Percentiles rank a stretch among this genome's conserved stretches.
These are phyloP conservation scores for Cornus controversa DNA, from an alignment of 148 eudicot genomes.

Conservation along the genomic window DNA sequence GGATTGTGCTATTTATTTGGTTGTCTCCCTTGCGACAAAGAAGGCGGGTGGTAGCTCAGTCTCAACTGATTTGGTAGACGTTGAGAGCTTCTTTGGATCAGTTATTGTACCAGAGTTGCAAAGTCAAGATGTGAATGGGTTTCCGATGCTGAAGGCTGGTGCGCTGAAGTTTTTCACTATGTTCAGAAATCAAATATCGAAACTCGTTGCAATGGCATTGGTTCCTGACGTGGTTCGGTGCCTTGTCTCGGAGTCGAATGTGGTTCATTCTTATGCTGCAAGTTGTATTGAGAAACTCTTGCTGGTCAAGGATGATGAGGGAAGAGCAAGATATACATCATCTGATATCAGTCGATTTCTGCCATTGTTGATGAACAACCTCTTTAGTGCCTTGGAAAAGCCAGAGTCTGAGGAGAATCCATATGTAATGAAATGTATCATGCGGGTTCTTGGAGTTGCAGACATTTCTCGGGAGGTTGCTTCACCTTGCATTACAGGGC, in stretches of 20 bases:
- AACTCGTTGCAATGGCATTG: slow-evolving; percentile 64
- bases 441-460: slow-evolving; percentile 95
- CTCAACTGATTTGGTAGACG: slow-evolving; percentile 82
- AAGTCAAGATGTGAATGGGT: slow-evolving; percentile 73
- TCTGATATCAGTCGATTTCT: slow-evolving; percentile 66
- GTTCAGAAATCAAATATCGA: slow-evolving; percentile 76
- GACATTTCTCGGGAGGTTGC: slow-evolving; percentile 73
- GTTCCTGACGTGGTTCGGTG: slow-evolving; percentile 76
- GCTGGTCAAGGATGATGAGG: slow-evolving; percentile 82
- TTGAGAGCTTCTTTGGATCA: slow-evolving; percentile 64
- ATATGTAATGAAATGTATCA: slow-evolving; percentile 92
- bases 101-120: slow-evolving; percentile 87
- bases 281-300: slow-evolving; percentile 87
- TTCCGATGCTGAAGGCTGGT: slow-evolving; percentile 87
- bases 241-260: slow-evolving; percentile 77
- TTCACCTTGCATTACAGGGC: slow-evolving; percentile 63
- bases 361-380: slow-evolving; percentile 63
- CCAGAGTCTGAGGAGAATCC: slow-evolving; percentile 97
- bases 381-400: slow-evolving; percentile 71
- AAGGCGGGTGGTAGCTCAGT: slow-evolving; percentile 74
- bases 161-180: slow-evolving; percentile 85
- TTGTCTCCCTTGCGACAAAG: slow-evolving; percentile 74
- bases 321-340: slow-evolving; percentile 63
- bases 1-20: slow-evolving; percentile 93
- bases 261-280: slow-evolving; percentile 93